phyloP scores from a whole-genome alignment of 768 basidiomycete genomes.

The Hirschioporus abietinus region DNA sequence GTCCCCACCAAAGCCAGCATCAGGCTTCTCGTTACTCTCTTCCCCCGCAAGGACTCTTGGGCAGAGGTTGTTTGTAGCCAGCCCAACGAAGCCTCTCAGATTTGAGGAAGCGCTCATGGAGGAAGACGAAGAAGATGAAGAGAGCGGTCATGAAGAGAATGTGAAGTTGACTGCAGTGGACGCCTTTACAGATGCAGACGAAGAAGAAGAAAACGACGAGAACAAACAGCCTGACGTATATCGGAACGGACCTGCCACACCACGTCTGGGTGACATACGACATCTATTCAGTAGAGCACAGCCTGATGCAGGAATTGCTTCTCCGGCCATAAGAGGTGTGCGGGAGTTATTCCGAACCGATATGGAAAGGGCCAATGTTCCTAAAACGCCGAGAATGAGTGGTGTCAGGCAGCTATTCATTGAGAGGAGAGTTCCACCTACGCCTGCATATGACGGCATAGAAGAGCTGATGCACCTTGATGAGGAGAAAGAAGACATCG shows the following conservation, averaged over 20 bases:
- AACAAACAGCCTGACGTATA: background rate
- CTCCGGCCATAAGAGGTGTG: constrained; percentile 25
- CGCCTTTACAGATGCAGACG: constrained; percentile 4
- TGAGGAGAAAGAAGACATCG: constrained; percentile 8
- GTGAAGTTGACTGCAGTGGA: constrained; percentile 6
- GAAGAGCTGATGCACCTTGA: constrained; percentile 11
- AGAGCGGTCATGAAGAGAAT: constrained; percentile 12
- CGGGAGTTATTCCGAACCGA: constrained; percentile 26
- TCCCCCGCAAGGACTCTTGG: constrained; percentile 10
- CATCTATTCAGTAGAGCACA: constrained; percentile 24
- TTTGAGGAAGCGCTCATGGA: constrained; percentile 5
- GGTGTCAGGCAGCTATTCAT: constrained; percentile 29
- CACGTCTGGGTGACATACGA: constrained; percentile 25
- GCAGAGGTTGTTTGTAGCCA: constrained; percentile 13
- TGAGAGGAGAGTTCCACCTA: constrained; percentile 14
- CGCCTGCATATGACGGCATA: constrained; percentile 11
- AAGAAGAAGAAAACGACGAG: background rate
- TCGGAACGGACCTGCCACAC: constrained; percentile 19
- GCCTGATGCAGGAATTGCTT: constrained; percentile 10
- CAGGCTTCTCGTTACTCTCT: constrained; percentile 18
- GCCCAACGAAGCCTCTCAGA: background rate
- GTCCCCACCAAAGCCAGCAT: constrained; percentile 14
- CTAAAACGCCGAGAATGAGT: constrained; percentile 29
- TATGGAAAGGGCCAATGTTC: constrained; percentile 8
- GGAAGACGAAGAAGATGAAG: constrained; percentile 18